These are phyloP conservation scores for Rhizophagus clarus DNA, from an alignment of 192 early-diverging fungal species.

Conservation along the genomic window DNA sequence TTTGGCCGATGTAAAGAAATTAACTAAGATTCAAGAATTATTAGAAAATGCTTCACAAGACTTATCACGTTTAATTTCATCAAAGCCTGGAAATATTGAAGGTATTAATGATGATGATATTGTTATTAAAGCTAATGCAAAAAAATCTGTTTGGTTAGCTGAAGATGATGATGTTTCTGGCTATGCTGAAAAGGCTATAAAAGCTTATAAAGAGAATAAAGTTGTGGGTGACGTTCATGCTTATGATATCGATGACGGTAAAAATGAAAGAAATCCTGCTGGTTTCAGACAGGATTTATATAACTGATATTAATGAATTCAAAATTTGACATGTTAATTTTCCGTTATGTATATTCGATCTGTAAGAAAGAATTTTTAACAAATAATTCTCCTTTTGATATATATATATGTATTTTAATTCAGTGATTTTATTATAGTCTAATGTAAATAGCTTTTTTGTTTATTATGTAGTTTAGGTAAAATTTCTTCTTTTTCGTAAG, in stretches of 20 bases:
- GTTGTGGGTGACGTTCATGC: neutral
- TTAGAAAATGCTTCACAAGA: conserved; percentile 17
- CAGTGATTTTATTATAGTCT: too few species aligned
- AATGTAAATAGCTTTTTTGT: too few species aligned
- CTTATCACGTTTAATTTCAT: conserved; percentile 8
- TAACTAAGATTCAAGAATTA: conserved; percentile 16
- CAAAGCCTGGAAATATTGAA: neutral
- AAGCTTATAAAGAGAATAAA: conserved; percentile 12
- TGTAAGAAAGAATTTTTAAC: too few species aligned
- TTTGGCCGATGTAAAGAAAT: conserved; percentile 19
- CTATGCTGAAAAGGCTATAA: conserved; percentile 21
- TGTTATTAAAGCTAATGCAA: neutral
- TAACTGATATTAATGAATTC: neutral
- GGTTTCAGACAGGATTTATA: conserved; percentile 22
- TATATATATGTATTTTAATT: too few species aligned
- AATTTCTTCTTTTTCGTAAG: too few species aligned
- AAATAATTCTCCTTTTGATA: too few species aligned
- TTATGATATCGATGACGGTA: conserved; percentile 27
- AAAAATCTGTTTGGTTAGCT: conserved; percentile 20
- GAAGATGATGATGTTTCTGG: conserved; percentile 33
- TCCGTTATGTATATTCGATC: too few species aligned
- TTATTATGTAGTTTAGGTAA: too few species aligned
- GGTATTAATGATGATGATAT: neutral
- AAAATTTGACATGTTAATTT: too few species aligned
- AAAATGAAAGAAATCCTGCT: conserved; percentile 6